Evolutionary conservation across 2,329 filamentous ascomycete genomes (phyloP).

Genomic region (Verticillium zaregamsianum): DNA sequence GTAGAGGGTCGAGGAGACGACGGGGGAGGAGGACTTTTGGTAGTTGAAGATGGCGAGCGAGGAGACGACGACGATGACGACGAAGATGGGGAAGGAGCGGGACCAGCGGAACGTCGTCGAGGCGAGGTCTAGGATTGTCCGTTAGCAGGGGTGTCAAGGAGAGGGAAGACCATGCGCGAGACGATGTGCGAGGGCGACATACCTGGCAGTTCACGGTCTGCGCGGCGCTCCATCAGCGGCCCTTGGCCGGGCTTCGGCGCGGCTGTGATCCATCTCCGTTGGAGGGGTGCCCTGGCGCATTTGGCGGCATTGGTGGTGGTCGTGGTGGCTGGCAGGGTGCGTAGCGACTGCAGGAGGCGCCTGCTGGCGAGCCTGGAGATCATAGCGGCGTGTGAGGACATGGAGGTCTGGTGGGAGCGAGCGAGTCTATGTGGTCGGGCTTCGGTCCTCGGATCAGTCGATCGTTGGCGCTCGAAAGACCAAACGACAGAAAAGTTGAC

Average conservation of each 20-base stretch:
- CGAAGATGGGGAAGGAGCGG: slow-evolving; percentile 77
- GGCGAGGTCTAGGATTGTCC: slow-evolving; percentile 29
- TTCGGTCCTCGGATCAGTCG: not conserved
- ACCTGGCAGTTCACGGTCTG: slow-evolving; percentile 66
- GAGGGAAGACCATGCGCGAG: too few species aligned
- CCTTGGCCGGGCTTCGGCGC: slow-evolving; percentile 57
- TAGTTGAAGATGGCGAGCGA: slow-evolving; percentile 97
- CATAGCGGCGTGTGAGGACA: not conserved
- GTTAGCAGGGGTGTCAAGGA: too few species aligned
- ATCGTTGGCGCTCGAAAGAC: not conserved
- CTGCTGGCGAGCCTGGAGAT: not conserved
- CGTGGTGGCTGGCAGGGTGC: not conserved
- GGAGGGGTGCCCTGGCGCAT: slow-evolving; percentile 9
- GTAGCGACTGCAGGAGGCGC: not conserved
- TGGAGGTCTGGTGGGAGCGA: not conserved
- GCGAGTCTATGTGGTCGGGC: not conserved
- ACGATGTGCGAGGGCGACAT: too few species aligned
- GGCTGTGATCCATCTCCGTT: slow-evolving; percentile 46
- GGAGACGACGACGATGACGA: slow-evolving; percentile 63
- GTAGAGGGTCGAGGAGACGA: slow-evolving; percentile 87
- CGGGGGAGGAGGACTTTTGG: slow-evolving; percentile 85
- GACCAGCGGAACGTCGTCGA: slow-evolving; percentile 56
- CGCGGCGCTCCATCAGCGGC: slow-evolving; percentile 60
- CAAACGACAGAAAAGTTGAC: not conserved
- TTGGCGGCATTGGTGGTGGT: not conserved